phyloP scores from a whole-genome alignment of 352 stramenopile genomes.

The Thalassiosira allenii region DNA sequence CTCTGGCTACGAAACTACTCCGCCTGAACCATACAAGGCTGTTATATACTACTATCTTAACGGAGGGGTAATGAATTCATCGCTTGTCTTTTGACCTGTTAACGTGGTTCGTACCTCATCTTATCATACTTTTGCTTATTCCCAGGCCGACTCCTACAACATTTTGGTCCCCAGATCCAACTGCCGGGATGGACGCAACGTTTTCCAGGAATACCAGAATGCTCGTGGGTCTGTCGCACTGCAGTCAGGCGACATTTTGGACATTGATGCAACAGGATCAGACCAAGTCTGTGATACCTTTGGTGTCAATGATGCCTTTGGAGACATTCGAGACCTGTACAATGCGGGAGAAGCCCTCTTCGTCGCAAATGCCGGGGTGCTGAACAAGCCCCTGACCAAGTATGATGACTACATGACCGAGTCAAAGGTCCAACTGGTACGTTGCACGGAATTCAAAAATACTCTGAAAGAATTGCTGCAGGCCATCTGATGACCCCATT shows the following conservation, averaged over 20 bases:
- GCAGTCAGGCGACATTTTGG: background rate
- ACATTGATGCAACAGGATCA: no score
- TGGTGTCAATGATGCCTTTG: constrained; percentile 63
- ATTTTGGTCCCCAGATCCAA: constrained; percentile 41
- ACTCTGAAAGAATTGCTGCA: no score
- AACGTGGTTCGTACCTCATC: no score
- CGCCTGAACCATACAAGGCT: constrained; percentile 70
- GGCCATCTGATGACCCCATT: no score
- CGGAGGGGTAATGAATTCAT: constrained; percentile 61
- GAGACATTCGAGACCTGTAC: constrained; percentile 59
- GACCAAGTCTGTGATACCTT: constrained; percentile 70
- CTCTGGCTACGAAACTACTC: constrained; percentile 10
- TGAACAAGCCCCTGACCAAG: constrained; percentile 54
- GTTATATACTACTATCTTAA: constrained; percentile 72
- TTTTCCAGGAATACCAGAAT: background rate
- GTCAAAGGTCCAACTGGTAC: constrained; percentile 44
- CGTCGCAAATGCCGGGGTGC: constrained; percentile 63
- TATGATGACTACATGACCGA: constrained; percentile 46
- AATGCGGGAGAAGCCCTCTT: constrained; percentile 60
- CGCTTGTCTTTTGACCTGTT: no score
- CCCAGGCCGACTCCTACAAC: constrained; percentile 79
- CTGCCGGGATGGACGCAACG: background rate
- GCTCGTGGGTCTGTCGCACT: constrained; percentile 2
- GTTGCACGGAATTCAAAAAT: no score
- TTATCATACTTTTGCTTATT: no score